Evolutionary conservation across 2,329 filamentous ascomycete genomes (phyloP).

Genomic region (Calonectria crousiana): DNA sequence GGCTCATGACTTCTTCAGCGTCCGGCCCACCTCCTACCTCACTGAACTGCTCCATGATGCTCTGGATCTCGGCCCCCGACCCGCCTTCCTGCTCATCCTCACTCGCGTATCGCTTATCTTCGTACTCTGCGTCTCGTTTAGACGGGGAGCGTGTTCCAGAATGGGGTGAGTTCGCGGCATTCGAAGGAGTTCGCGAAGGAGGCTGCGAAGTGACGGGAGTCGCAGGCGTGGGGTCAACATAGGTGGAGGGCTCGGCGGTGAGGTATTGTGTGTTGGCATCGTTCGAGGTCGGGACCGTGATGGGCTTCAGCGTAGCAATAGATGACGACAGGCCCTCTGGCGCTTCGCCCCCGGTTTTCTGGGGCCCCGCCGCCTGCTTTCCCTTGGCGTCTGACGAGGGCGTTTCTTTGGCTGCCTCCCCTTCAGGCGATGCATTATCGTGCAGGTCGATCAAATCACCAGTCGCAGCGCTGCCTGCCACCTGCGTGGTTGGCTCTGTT

Average conservation of each 20-base stretch:
- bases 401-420: slow-evolving; percentile 19
- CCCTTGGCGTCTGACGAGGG: slow-evolving; percentile 35
- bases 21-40: slow-evolving; percentile 78
- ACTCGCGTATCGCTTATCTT: slow-evolving; percentile 68
- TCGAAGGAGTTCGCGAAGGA: slow-evolving; percentile 70
- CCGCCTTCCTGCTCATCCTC: slow-evolving; percentile 76
- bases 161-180: slow-evolving; percentile 62
- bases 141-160: slow-evolving; percentile 64
- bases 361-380: slow-evolving; percentile 41
- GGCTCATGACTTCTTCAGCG: slow-evolving; percentile 91
- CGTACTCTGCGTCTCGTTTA: slow-evolving; percentile 65
- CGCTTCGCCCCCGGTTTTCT: slow-evolving; percentile 23
- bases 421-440: slow-evolving; percentile 24
- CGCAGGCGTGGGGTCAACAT: slow-evolving; percentile 70
- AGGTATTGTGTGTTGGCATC: slow-evolving; percentile 57
- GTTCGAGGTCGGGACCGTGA: slow-evolving; percentile 51
- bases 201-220: slow-evolving; percentile 68
- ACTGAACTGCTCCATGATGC: slow-evolving; percentile 96
- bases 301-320: slow-evolving; percentile 62
- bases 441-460: slow-evolving; percentile 40
- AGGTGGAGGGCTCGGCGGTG: slow-evolving; percentile 60
- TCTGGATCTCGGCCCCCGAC: slow-evolving; percentile 90
- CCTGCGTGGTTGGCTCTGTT: not conserved
- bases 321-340: slow-evolving; percentile 58
- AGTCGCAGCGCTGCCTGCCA: slow-evolving; percentile 7